These are phyloP conservation scores for Mangifera indica DNA, from an alignment of 345 rosid genomes.

Conservation along the genomic window DNA sequence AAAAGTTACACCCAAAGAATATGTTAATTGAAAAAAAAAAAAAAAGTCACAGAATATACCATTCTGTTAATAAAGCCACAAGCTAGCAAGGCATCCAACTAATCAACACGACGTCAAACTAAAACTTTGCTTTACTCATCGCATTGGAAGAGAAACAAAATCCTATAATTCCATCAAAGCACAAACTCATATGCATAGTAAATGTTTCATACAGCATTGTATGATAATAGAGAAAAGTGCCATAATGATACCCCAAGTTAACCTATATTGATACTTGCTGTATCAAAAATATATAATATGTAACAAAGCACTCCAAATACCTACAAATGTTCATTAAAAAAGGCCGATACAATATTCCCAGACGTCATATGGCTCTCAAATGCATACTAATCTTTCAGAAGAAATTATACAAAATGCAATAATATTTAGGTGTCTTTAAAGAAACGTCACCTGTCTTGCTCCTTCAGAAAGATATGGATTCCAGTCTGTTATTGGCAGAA, in stretches of 20 bases:
- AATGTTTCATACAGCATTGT: neutral
- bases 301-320: neutral
- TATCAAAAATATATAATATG: neutral
- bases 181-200: neutral
- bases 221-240: neutral
- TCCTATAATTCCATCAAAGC: neutral
- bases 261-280: neutral
- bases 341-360: neutral
- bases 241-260: neutral
- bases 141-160: neutral
- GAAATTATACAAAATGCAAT: neutral
- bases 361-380: neutral
- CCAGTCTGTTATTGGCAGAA: conserved; percentile 71
- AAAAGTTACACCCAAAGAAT: conserved; percentile 6
- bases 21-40: neutral
- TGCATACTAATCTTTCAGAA: neutral
- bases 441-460: conserved; percentile 69
- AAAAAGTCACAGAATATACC: neutral
- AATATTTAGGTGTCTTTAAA: neutral
- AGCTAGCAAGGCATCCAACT: neutral
- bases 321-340: neutral
- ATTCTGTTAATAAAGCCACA: neutral
- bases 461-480: conserved; percentile 93
- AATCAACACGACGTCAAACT: neutral
- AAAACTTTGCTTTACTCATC: neutral